Base-by-base conservation (phyloP, 2,329 filamentous ascomycete genomes). In the Paraconiothyrium sp. region DNA sequence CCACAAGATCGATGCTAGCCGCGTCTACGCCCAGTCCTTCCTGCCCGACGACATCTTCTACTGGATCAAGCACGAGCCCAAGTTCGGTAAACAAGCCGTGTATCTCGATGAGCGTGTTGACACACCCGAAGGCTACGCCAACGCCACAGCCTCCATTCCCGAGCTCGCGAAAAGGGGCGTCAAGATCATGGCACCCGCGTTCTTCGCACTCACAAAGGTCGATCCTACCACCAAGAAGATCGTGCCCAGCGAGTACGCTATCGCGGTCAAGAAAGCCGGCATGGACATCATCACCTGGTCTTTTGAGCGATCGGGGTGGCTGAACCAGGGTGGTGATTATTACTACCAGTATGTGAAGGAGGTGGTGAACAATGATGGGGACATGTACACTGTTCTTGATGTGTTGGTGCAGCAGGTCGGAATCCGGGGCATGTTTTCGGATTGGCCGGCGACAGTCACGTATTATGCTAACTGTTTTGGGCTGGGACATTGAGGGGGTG, bases 381-480 rank as follows among this genome's bases (percentile, higher is more conserved):
- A 92, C 63, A 84, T 77, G 70, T 91, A 86, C 71, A 85, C 83
- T 30, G 81, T 91, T n/a, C 73, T 92, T 41, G 85, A 92, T 67
- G 88, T 90, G 1, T 78, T 92, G 61, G 85, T 82, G 2, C 81
- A 84, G 65, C 78, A 91, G 68, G 85, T 92, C 10, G 85, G 85
- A 0, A 85, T 90, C 14, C 76, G 80, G 34, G 88, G 83, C 4
- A 83, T 92, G 63, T 92, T 92, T 69, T 85, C 85, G 4, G 90
- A 92, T 74, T 92, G 90, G 90, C 85, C 86, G 16, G 86, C 87
- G 11, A 90, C 89, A 0, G 84, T 87, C 8, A 90, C 88, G 0
- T 92, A 89, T 67, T 92, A 90, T 76, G 90, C 89, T 65, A 92
- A 90, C 70, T 92, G 90, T 78, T 88, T 91, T 66, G 84, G 80